Conservation (phyloP, 495 filamentous ascomycete species). For the Wilcoxina mikolae region DNA sequence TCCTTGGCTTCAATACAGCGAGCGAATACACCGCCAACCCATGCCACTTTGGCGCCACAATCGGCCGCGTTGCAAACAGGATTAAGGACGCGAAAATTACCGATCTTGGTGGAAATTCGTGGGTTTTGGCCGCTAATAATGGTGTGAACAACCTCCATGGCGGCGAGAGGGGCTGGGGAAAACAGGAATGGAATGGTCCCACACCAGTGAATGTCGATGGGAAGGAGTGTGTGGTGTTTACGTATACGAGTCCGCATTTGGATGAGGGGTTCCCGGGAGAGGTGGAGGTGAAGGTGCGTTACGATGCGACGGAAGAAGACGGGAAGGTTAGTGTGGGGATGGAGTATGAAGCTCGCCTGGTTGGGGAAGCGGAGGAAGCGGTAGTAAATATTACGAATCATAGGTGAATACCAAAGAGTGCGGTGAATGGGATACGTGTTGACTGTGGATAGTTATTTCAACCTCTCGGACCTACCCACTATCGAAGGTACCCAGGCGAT, state of each 20-base stretch:
- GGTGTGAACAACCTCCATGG: slow-evolving; percentile 70
- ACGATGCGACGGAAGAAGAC: slow-evolving; percentile 42
- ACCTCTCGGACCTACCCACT: slow-evolving; percentile 50
- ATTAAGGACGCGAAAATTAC: slow-evolving; percentile 56
- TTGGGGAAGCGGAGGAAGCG: slow-evolving; percentile 52
- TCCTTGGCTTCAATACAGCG: slow-evolving; percentile 63
- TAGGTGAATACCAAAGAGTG: slow-evolving; percentile 44
- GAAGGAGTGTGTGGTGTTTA: slow-evolving; percentile 63
- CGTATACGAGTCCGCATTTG: slow-evolving; percentile 52
- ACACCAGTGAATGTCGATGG: slow-evolving; percentile 48
- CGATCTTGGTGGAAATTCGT: slow-evolving; percentile 55
- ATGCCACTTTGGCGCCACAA: slow-evolving; percentile 80
- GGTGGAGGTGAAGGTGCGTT: slow-evolving; percentile 63
- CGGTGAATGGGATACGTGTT: neutral
- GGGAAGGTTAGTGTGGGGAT: slow-evolving; percentile 56
- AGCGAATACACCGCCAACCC: slow-evolving; percentile 60
- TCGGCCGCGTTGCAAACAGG: slow-evolving; percentile 83
- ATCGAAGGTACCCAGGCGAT: slow-evolving; percentile 63
- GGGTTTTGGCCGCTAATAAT: slow-evolving; percentile 59
- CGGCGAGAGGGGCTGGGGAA: slow-evolving; percentile 68
- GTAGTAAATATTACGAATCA: slow-evolving; percentile 88
- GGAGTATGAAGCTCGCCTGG: slow-evolving; percentile 78
- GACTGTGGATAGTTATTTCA: slow-evolving; percentile 65
- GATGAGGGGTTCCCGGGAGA: slow-evolving; percentile 81
- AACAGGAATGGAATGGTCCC: slow-evolving; percentile 67